Evolutionary conservation across 768 basidiomycete species (phyloP), one percentile per base, ranked within the genome.

Genomic region (Saitozyma sp.): DNA sequence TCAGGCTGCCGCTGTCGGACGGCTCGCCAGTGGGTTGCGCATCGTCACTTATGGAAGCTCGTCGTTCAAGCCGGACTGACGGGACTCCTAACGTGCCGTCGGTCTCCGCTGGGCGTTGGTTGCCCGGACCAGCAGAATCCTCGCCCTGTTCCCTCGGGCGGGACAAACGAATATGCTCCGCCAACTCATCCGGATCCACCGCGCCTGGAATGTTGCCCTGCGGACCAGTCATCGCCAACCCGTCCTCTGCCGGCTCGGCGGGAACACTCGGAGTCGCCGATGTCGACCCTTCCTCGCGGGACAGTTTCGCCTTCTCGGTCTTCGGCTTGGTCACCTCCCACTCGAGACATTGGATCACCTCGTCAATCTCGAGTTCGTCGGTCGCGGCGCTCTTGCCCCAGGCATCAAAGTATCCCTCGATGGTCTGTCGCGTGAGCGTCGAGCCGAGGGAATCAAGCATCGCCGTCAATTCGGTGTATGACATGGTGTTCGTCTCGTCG

Each of bases 391-490:
- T 80, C 78, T 90, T 91, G 60, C 84, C 84, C 70, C 83, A 84
- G 8, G 86, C 84, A 8, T 83, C 85, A 81, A 90, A 97, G 84
- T 95, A 97, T 13, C 84, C 84, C 68, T 89, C 84, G 61, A 96
- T 82, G 1, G 95, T 98, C 50, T 86, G 82, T 0, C 79, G 80
- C 8, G 89, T 89, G 54, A 98, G 85, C 0, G 95, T 98, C 4
- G 93, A 96, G 6, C 93, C 93, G 43, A 99, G 87, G 1, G 94
- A 95, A 81, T 97, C 95, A 49, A 99, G 88, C 90, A 97, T 93
- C 10, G 90, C 90, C 0, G 89, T 90, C 40, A 96, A 83, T 78
- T 98, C 96, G 59, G 94, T 81, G 64, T 88, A 87, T 0, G 91
- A 92, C 46, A 94, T 80, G 1, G 84, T 77, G 19, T 82, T 81